Base-by-base conservation (phyloP, 1,284 basidiomycete genomes). In the Puccinia coronata region DNA sequence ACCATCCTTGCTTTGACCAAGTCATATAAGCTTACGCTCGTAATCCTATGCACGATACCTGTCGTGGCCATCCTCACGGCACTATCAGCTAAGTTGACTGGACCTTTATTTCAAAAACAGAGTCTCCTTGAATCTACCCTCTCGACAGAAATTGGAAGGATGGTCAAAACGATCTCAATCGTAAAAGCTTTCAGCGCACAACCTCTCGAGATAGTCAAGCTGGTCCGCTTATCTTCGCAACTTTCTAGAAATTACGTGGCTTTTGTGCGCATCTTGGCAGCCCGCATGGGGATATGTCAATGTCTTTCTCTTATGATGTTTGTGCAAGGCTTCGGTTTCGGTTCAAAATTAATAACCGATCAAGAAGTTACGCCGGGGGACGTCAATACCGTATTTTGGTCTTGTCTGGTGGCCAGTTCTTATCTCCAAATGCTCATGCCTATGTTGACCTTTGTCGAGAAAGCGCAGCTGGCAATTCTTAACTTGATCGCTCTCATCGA, bases 351-450 rank as follows among this genome's bases (percentile, higher is more conserved):
- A 75, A 94, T 99, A 18, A 88, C 91, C 34, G 89, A 91, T 25
- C 92, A 92, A 5, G 90, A 89, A 82, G 88, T 91, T 74, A 88
- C 87, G 0, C 88, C 92, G 0, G 93, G 93, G 4, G 90, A 92
- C 71, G 93, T 98, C 83, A 95, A 96, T 91, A 92, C 93, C 41
- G 94, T 96, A 67, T 99, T 99, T 86, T 98, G 96, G 94, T 94
- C 96, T 0, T 95, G 94, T 85, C 88, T 98, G 65, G 92, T 98
- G 80, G 94, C 94, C 0, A 92, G 92, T 3, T 91, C 89, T 84
- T 93, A 93, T 85, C 87, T 98, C 6, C 94, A 97, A 86, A 91
- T 92, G 89, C 91, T 91, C 84, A 90, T 98, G 6, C 93, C 94
- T 0, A 90, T 92, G 78, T 87, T 96, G 82, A 91, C 93, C 79